Evolutionary conservation across 2,329 filamentous ascomycete species (phyloP), one percentile per base, ranked within the genome.

Genomic region (Coniochaeta pulveracea): DNA sequence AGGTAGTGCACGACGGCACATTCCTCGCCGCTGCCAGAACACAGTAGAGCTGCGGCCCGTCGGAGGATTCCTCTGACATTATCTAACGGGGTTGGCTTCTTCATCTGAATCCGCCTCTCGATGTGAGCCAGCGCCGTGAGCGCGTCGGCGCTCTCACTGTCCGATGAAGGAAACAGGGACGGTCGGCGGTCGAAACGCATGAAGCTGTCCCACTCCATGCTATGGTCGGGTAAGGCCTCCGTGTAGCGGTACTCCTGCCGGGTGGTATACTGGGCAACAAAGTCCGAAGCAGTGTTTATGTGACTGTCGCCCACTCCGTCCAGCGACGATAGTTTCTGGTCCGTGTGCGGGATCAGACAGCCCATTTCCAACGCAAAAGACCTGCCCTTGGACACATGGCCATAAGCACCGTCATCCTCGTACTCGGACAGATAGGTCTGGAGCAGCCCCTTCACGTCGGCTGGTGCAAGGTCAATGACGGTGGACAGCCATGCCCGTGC

Each of bases 391-490:
- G 88, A 89, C 40, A 96, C 77, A 53, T 95, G 86, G 0, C 88
- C 91, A 49, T 93, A 94, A 2, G 79, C 77, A 32, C 83, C 84
- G 43, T 94, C 85, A 43, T 96, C 88, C 40, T 93, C 82, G 45
- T 88, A 94, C 45, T 94, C 88, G 1, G 93, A 95, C 11, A 98
- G 68, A 51, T 98, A 96, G 0, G 91, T 96, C 58, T 94, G 91
- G 26, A 99, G 66, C 14, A 98, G 66, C 1, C 93, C 91, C 58
- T 98, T 98, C 39, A 96, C 77, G 55, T 98, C 89, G 16, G 94
- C 65, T 5, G 91, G 89, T 3, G 93, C 86, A 30, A 93, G 72
- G 43, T 83, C 80, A 45, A 96, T 76, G 6, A 85, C 83, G 19
- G 72, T 64, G 14, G 73, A 76, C 1, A 98, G 79, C 91, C 91